phyloP scores from a whole-genome alignment of 768 basidiomycete species.

The Auriscalpium microsporum region DNA sequence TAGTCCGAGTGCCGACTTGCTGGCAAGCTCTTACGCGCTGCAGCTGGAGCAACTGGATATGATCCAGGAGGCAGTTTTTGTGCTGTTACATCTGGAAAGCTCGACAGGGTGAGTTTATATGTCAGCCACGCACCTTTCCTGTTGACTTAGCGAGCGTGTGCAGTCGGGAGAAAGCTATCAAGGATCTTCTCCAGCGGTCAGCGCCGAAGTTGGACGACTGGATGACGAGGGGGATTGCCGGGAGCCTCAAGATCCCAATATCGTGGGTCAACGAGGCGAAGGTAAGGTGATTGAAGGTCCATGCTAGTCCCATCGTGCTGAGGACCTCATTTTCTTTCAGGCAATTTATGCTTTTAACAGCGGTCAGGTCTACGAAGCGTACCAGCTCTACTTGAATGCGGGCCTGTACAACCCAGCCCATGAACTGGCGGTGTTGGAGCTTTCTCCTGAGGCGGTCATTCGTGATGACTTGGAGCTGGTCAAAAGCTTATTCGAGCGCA shows the following conservation, averaged over 20 bases:
- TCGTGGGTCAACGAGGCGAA: conserved; percentile 89
- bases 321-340: conserved; percentile 29
- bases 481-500: conserved; percentile 55
- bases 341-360: conserved; percentile 55
- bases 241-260: conserved; percentile 72
- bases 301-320: neutral
- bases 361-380: conserved; percentile 63
- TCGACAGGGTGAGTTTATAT: conserved; percentile 58
- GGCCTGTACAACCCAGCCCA: conserved; percentile 69
- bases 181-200: conserved; percentile 67
- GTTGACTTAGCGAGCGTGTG: neutral
- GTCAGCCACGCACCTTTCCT: neutral
- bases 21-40: conserved; percentile 78
- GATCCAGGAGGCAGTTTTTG: conserved; percentile 83
- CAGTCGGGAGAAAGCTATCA: conserved; percentile 78
- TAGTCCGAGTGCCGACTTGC: conserved; percentile 72
- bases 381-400: conserved; percentile 66
- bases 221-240: conserved; percentile 61
- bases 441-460: conserved; percentile 84
- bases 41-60: conserved; percentile 77
- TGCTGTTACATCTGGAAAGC: conserved; percentile 81
- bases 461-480: conserved; percentile 49
- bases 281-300: conserved; percentile 31
- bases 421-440: conserved; percentile 71
- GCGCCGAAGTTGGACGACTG: conserved; percentile 63